Evolutionary conservation across 1,284 basidiomycete species (phyloP), one percentile per base, ranked within the genome.

Genomic region (Anthracocystis setariae): DNA sequence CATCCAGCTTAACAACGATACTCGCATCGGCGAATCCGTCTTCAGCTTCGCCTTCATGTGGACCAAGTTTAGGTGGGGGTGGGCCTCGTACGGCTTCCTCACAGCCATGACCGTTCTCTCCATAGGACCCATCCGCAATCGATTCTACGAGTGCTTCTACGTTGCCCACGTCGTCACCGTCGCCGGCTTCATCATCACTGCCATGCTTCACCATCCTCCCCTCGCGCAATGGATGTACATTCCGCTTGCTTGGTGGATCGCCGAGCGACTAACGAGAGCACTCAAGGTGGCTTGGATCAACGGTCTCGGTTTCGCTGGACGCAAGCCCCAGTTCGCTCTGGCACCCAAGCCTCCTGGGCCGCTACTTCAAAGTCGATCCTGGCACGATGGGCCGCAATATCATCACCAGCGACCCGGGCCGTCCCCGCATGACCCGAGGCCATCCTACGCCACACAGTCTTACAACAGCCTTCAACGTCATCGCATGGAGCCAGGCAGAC

Each of bases 141-240:
- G 85, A 12, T 87, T 88, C 73, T 94, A 92, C 83, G 92, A 93
- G 81, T 80, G 85, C 21, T 94, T 94, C 85, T 93, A 91, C 81
- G 83, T 87, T 62, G 80, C 88, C 3, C 92, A 94, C 78, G 79
- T 93, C 49, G 77, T 90, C 48, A 81, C 76, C 44, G 73, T 73
- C 9, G 62, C 78, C 35, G 78, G 79, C 29, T 80, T 80, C 74
- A 72, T 83, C 72, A 71, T 81, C 44, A 76, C 78, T 9, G 76
- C 80, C 15, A 69, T 61, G 58, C 67, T 77, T 2, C 79, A 80
- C 3, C 86, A 88, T 2, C 84, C 86, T n/a, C 86, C 85, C 77
- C 84, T 84, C 54, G 88, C 87, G 83, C 88, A 87, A 83, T 84
- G 83, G 83, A 80, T 83, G 60, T 73, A 73, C 54, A 64, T 73